These are phyloP conservation scores for Closterium sp. DNA, from an alignment of 139 green algal genomes.

Conservation along the genomic window DNA sequence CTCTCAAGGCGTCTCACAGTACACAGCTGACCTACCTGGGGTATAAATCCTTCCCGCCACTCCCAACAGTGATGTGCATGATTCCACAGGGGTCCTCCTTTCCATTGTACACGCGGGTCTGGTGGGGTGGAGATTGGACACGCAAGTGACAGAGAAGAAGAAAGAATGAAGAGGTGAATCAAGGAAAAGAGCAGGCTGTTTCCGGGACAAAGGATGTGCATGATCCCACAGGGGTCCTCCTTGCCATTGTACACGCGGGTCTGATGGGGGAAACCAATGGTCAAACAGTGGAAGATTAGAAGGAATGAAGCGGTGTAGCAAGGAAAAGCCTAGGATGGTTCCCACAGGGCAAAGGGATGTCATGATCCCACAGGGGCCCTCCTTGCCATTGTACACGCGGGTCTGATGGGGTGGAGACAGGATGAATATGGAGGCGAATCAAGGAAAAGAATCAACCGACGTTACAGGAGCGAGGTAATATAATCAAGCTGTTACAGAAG, in stretches of 20 bases:
- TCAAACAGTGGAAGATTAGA: too few relatives aligned
- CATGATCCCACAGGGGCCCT: too few relatives aligned
- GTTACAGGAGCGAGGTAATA: too few relatives aligned
- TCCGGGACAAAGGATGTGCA: slow-evolving; percentile 73
- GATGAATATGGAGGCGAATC: not conserved
- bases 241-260: slow-evolving; percentile 50
- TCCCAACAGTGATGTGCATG: slow-evolving; percentile 70
- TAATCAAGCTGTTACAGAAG: too few relatives aligned
- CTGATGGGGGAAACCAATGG: too few relatives aligned
- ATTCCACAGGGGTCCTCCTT: slow-evolving; percentile 55
- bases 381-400: slow-evolving; percentile 50
- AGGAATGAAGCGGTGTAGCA: not conserved
- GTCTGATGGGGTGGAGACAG: not conserved
- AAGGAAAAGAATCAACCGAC: too few relatives aligned
- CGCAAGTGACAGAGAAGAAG: slow-evolving; percentile 60
- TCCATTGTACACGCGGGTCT: slow-evolving; percentile 51
- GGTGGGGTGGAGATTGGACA: not conserved
- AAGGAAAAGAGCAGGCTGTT: slow-evolving; percentile 75
- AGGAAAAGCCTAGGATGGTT: not conserved
- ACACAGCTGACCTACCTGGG: slow-evolving; percentile 14
- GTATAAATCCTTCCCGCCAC: slow-evolving; percentile 80
- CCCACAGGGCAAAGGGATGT: too few relatives aligned
- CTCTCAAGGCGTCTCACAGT: too few relatives aligned
- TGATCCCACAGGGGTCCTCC: slow-evolving; percentile 54
- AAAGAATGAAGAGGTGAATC: not conserved